These are phyloP conservation scores for Globisporangium carolinianum DNA, from an alignment of 352 stramenopile species.

Conservation along the genomic window DNA sequence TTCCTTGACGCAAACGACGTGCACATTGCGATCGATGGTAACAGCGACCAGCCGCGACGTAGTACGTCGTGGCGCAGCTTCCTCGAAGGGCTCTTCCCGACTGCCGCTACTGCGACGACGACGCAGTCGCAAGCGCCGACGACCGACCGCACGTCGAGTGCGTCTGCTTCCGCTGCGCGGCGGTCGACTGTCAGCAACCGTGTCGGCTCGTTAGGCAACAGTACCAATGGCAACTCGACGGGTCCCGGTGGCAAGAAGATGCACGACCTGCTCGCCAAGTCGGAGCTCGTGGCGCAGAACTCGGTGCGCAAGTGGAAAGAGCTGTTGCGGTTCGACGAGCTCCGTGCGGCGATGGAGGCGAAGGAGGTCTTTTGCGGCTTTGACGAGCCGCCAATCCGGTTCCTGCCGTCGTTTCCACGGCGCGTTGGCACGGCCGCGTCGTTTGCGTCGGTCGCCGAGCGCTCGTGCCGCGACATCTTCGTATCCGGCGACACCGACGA, in stretches of 20 bases:
- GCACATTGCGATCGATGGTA: background rate
- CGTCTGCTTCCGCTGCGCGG: background rate
- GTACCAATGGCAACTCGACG: background rate
- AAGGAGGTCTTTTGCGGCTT: conserved; percentile 87
- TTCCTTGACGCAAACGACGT: conserved; percentile 2
- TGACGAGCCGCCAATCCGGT: conserved; percentile 68
- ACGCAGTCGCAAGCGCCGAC: background rate
- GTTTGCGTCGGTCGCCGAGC: conserved; percentile 65
- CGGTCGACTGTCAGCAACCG: conserved; percentile 11
- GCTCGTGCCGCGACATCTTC: conserved; percentile 50
- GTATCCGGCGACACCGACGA: conserved; percentile 23
- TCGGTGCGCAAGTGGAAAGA: conserved; percentile 64
- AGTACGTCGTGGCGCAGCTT: conserved; percentile 34
- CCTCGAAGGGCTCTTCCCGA: conserved; percentile 40
- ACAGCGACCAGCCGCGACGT: background rate
- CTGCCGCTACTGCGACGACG: background rate
- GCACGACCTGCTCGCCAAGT: conserved; percentile 53
- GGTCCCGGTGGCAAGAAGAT: conserved; percentile 45
- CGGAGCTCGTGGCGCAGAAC: conserved; percentile 49
- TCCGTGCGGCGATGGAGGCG: conserved; percentile 59
- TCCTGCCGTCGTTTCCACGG: conserved; percentile 69
- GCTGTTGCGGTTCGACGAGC: conserved; percentile 62
- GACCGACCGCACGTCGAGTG: background rate
- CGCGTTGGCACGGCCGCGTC: conserved; percentile 44
- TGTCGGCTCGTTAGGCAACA: background rate